Conservation (phyloP, 148 eudicot species). For the Polygonum maritimum region DNA sequence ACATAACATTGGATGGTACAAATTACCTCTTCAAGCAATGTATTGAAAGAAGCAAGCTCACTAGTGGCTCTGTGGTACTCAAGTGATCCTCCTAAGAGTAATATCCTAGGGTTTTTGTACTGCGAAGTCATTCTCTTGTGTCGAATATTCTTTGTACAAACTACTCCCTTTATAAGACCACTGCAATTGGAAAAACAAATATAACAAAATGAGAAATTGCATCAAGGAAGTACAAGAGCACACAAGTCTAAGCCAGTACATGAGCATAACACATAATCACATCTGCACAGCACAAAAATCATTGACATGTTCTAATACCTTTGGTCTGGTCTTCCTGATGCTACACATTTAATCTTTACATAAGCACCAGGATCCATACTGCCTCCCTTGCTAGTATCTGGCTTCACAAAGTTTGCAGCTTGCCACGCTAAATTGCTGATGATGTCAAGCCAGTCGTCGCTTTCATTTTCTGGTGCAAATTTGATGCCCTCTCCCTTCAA, state of each 20-base stretch:
- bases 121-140: constrained; percentile 95
- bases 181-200: constrained; percentile 32
- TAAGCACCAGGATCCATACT: constrained; percentile 96
- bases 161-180: constrained; percentile 72
- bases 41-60: constrained; percentile 71
- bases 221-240: background rate
- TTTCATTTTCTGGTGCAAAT: constrained; percentile 28
- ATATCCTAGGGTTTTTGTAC: constrained; percentile 64
- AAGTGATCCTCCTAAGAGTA: constrained; percentile 86
- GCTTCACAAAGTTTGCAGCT: constrained; percentile 86
- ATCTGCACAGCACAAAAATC: background rate
- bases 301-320: constrained; percentile 34
- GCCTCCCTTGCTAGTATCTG: constrained; percentile 86
- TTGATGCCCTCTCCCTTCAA: constrained; percentile 64
- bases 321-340: constrained; percentile 70
- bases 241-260: background rate
- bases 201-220: background rate
- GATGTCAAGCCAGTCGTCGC: constrained; percentile 69
- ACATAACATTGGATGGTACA: background rate
- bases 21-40: constrained; percentile 73
- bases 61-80: constrained; percentile 79
- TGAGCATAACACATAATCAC: background rate
- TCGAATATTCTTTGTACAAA: constrained; percentile 87
- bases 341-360: constrained; percentile 83
- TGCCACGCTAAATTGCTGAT: constrained; percentile 80